Conservation (phyloP, 148 eudicot genomes). For the Dysphania ambrosioides region DNA sequence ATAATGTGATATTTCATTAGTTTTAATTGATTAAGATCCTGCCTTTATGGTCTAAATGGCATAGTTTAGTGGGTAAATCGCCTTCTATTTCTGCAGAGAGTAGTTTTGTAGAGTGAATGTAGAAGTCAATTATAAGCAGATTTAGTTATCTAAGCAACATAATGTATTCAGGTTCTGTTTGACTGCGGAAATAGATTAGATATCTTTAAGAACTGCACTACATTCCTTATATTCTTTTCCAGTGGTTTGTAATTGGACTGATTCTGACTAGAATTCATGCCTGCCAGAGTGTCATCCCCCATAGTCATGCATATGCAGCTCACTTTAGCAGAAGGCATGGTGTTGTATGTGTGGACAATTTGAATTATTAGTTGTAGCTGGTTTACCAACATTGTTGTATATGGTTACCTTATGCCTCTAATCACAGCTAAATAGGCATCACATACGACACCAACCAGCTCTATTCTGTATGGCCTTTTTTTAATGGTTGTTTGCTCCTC, state of each 20-base stretch:
- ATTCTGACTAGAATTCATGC: no score
- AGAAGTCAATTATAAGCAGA: background rate
- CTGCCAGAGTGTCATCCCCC: no score
- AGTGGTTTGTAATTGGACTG: background rate
- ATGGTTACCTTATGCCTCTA: constrained; percentile 78
- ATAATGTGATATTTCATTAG: constrained; percentile 1
- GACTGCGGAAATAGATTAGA: background rate
- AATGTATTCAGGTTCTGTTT: no score
- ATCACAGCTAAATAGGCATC: constrained; percentile 96
- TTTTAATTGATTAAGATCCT: background rate
- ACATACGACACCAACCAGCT: constrained; percentile 95
- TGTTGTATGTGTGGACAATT: background rate
- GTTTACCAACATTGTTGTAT: background rate
- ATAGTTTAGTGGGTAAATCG: background rate
- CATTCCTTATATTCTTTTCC: background rate
- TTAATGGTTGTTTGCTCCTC: constrained; percentile 43
- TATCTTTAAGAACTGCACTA: background rate
- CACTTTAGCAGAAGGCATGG: no score
- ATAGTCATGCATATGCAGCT: no score
- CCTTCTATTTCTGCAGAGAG: background rate
- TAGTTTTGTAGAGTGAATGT: background rate
- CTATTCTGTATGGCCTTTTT: constrained; percentile 92
- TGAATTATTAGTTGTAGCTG: background rate
- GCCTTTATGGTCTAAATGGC: background rate
- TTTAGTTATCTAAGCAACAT: no score